A percentile compares a stretch with the other conserved stretches of the same genome.
These are phyloP conservation scores for Fraxinus nigra DNA, from an alignment of 305 asterid species.

Conservation along the genomic window DNA sequence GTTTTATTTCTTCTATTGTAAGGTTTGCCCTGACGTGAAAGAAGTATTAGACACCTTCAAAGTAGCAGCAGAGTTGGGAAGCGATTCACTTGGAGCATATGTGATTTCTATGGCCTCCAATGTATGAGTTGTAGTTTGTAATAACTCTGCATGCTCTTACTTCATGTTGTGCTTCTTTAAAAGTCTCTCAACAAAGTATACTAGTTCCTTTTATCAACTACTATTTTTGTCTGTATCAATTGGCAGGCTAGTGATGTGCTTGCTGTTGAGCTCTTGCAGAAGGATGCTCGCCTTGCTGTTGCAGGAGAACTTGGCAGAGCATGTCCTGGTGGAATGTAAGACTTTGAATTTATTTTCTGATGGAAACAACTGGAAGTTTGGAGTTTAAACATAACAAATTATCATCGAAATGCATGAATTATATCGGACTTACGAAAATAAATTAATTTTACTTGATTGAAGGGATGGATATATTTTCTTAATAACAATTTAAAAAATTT, in stretches of 20 bases:
- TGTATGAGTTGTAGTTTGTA: constrained; percentile 39
- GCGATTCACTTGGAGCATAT: constrained; percentile 91
- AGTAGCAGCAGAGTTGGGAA: constrained; percentile 93
- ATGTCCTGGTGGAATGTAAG: constrained; percentile 87
- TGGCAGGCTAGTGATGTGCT: constrained; percentile 99
- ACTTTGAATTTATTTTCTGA: constrained; percentile 1
- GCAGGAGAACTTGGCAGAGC: constrained; percentile 76
- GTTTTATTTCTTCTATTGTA: not conserved
- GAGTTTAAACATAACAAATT: constrained; percentile 6
- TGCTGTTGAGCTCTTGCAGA: constrained; percentile 96
- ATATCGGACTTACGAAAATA: not conserved
- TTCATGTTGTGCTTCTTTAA: not conserved
- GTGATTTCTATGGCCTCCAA: constrained; percentile 97
- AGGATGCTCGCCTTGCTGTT: constrained; percentile 83
- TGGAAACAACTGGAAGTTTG: constrained; percentile 1
- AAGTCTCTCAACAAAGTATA: not conserved
- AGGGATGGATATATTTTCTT: not conserved
- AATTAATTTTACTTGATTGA: not conserved
- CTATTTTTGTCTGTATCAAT: constrained; percentile 27
- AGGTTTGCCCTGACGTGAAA: constrained; percentile 82
- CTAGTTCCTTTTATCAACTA: constrained; percentile 15
- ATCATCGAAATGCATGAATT: not conserved
- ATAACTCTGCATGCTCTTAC: constrained; percentile 6
- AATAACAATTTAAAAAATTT: not conserved
- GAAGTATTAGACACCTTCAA: constrained; percentile 94